phyloP scores from a whole-genome alignment of 352 stramenopile genomes.

The Pythium aristosporum region DNA sequence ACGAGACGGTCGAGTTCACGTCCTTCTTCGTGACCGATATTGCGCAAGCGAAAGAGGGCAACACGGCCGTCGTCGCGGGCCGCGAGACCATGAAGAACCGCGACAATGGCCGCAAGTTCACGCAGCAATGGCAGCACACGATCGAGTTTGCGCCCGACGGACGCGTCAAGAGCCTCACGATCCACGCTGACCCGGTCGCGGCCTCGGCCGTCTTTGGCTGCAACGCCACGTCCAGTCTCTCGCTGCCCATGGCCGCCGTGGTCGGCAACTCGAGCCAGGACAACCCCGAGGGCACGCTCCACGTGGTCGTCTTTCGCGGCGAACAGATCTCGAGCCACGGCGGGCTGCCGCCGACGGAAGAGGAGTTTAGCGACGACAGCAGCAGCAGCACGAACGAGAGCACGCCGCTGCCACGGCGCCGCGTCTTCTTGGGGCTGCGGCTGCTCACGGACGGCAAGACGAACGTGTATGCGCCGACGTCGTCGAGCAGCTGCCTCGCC shows the following conservation, averaged over 20 bases:
- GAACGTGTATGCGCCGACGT: conserved; percentile 83
- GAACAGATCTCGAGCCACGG: conserved; percentile 80
- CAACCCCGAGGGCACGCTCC: conserved; percentile 70
- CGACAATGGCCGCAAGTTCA: conserved; percentile 87
- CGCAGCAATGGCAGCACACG: conserved; percentile 89
- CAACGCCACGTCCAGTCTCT: conserved; percentile 84
- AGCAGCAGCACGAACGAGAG: conserved; percentile 43
- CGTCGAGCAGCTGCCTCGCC: conserved; percentile 69
- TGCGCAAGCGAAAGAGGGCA: conserved; percentile 80
- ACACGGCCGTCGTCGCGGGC: conserved; percentile 77
- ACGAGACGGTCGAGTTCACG: conserved; percentile 88
- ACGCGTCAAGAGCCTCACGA: conserved; percentile 86
- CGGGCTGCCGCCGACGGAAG: conserved; percentile 34
- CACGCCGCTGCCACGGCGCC: conserved; percentile 31
- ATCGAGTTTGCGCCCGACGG: conserved; percentile 87
- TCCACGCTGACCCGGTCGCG: conserved; percentile 78
- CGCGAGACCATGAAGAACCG: conserved; percentile 89
- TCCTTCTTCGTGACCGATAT: conserved; percentile 90
- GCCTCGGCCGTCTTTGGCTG: conserved; percentile 86
- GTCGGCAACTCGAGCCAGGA: conserved; percentile 77
- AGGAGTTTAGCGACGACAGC: conserved; percentile 52
- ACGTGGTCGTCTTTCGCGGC: conserved; percentile 76
- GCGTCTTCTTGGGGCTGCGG: conserved; percentile 70
- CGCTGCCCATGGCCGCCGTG: conserved; percentile 79
- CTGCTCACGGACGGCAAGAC: conserved; percentile 84